Conservation (phyloP, 305 asterid species). For the Fraxinus angustifolia region DNA sequence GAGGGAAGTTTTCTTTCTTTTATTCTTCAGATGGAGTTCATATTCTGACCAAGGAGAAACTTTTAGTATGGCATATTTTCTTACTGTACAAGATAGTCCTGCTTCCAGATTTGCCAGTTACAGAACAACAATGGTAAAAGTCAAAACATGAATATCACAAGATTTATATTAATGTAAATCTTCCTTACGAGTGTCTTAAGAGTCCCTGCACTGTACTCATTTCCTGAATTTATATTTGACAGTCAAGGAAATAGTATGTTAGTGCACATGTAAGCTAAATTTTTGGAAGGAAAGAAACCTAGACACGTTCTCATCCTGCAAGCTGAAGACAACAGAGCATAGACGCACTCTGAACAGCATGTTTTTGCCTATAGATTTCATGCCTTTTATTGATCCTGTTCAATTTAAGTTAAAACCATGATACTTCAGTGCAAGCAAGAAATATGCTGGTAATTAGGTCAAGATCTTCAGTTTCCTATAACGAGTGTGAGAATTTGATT, state of each 20-base stretch:
- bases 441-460: neutral
- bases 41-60: neutral
- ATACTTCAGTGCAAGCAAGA: neutral
- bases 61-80: neutral
- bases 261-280: neutral
- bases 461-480: neutral
- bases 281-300: neutral
- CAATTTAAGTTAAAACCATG: neutral
- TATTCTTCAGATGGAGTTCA: neutral
- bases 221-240: neutral
- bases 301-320: neutral
- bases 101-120: neutral
- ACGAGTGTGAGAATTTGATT: neutral
- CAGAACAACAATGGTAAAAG: neutral
- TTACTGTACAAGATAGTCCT: neutral
- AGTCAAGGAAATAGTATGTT: neutral
- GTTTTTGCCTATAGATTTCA: neutral
- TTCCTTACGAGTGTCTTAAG: neutral
- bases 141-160: neutral
- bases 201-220: neutral
- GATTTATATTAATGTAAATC: neutral
- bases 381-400: neutral
- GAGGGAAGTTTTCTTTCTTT: neutral
- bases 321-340: neutral
- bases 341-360: neutral